These are phyloP conservation scores for Podaxis pistillaris DNA, from an alignment of 768 basidiomycete species.

Conservation along the genomic window DNA sequence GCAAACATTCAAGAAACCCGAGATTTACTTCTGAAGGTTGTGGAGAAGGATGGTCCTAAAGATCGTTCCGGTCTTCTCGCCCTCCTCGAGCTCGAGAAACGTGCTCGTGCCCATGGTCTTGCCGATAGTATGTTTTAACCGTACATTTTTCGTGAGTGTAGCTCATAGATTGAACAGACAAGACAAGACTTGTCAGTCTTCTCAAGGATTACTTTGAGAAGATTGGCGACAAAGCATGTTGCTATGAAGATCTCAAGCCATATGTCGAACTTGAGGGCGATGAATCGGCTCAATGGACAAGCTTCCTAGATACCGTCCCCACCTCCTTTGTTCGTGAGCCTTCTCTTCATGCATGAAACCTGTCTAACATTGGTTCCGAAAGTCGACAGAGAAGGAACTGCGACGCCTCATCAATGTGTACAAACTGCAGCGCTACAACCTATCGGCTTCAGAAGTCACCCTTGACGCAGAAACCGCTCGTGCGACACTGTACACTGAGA, in stretches of 20 bases:
- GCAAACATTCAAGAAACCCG: conserved; percentile 42
- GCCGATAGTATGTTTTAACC: conserved; percentile 38
- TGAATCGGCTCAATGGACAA: conserved; percentile 48
- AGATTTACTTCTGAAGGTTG: conserved; percentile 54
- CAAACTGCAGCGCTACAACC: conserved; percentile 68
- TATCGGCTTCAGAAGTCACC: conserved; percentile 48
- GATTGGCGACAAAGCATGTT: conserved; percentile 81
- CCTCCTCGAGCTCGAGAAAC: conserved; percentile 72
- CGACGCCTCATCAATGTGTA: conserved; percentile 69
- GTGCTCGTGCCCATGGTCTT: conserved; percentile 46
- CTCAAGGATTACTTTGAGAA: conserved; percentile 67
- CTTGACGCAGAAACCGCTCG: conserved; percentile 54
- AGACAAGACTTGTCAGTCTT: conserved; percentile 40
- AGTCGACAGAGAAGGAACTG: conserved; percentile 56
- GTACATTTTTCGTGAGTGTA: neutral
- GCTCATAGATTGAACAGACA: conserved; percentile 34
- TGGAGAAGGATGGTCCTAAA: conserved; percentile 60
- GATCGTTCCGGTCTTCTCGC: conserved; percentile 78
- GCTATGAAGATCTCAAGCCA: conserved; percentile 80
- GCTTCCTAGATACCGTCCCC: conserved; percentile 49
- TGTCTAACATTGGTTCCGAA: conserved; percentile 5
- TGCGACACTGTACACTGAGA: conserved; percentile 49
- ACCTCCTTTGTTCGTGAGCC: conserved; percentile 45
- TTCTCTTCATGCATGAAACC: neutral
- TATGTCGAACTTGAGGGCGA: conserved; percentile 54